phyloP scores from a whole-genome alignment of 495 filamentous ascomycete genomes.

The Bombardia bombarda region DNA sequence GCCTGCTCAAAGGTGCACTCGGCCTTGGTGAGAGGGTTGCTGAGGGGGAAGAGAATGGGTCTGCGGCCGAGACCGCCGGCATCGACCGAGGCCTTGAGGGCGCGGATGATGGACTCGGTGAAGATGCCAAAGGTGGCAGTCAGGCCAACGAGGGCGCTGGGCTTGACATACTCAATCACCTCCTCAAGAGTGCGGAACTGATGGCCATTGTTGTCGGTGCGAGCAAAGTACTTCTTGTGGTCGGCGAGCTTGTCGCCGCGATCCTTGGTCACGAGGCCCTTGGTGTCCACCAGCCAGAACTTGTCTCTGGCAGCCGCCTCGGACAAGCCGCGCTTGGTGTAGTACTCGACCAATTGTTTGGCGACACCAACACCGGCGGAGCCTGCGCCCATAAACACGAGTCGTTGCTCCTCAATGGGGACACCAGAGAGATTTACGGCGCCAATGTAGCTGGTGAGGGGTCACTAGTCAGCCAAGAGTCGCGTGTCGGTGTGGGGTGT shows the following conservation, averaged over 20 bases:
- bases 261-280: constrained; percentile 89
- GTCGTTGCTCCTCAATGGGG: constrained; percentile 80
- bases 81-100: constrained; percentile 60
- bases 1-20: constrained; percentile 96
- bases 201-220: constrained; percentile 81
- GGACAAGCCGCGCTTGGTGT: constrained; percentile 86
- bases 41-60: constrained; percentile 89
- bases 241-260: constrained; percentile 90
- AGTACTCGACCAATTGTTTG: constrained; percentile 93
- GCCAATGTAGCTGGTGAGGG: constrained; percentile 61
- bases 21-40: constrained; percentile 90
- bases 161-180: constrained; percentile 87
- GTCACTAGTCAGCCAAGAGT: constrained; percentile 3
- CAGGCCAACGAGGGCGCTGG: constrained; percentile 88
- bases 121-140: constrained; percentile 93
- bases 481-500: constrained; percentile 1
- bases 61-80: constrained; percentile 64
- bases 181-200: constrained; percentile 87
- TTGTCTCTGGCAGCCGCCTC: constrained; percentile 82
- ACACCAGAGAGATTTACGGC: constrained; percentile 84
- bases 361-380: constrained; percentile 95
- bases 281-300: constrained; percentile 97
- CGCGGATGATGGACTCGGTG: constrained; percentile 75
- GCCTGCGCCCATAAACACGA: constrained; percentile 94
- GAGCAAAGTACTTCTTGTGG: constrained; percentile 97